A percentile compares a stretch with the other conserved stretches of the same genome.
These are phyloP conservation scores for Mentha longifolia DNA, from an alignment of 257 asterid species.

Conservation along the genomic window DNA sequence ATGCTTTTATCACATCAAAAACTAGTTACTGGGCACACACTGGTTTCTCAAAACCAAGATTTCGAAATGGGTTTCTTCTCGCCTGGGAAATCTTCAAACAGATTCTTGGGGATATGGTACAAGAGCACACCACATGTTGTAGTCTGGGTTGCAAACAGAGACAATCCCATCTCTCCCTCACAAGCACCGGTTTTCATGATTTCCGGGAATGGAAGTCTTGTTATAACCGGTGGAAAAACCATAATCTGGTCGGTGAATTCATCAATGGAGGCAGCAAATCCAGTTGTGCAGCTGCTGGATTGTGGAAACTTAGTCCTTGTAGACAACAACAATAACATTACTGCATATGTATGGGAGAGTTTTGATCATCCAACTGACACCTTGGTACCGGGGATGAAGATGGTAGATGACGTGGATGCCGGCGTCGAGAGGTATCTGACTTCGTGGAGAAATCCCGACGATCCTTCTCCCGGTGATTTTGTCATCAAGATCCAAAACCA, in stretches of 20 bases:
- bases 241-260: neutral
- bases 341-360: neutral
- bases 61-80: constrained; percentile 42
- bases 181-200: neutral
- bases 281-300: neutral
- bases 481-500: neutral
- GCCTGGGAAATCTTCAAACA: constrained; percentile 24
- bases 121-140: constrained; percentile 34
- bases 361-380: neutral
- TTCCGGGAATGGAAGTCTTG: neutral
- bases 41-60: constrained; percentile 16
- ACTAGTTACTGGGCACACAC: constrained; percentile 9
- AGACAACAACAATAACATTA: neutral
- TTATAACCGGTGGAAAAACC: neutral
- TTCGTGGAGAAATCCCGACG: neutral
- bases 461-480: neutral
- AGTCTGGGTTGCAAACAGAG: constrained; percentile 43
- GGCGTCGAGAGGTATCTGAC: neutral
- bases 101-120: constrained; percentile 44
- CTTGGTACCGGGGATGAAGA: neutral
- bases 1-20: constrained; percentile 33
- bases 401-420: neutral
- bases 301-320: neutral
- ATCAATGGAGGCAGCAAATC: neutral
- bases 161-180: neutral